Base-by-base conservation (phyloP, 768 basidiomycete genomes). In the Agrocybe praecox region DNA sequence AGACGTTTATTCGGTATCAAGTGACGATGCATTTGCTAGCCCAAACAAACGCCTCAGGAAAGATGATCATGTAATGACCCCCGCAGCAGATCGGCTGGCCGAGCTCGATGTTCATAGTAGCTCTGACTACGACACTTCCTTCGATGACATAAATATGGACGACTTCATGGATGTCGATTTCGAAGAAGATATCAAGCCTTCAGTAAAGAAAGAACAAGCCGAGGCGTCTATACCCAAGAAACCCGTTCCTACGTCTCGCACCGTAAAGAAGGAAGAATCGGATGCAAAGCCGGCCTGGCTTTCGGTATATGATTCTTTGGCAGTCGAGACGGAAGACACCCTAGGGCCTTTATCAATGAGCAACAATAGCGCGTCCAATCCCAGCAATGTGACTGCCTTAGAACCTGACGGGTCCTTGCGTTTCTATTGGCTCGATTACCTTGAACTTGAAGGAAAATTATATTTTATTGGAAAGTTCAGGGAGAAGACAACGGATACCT, bases 381-480 rank as follows among this genome's bases (percentile, higher is more conserved):
- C 78, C 48, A 67, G 65, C 67, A 67, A 78, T 19, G 61, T 86
- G 7, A 81, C 82, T 42, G 88, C 88, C 0, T 79, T 95, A 2
- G 93, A 98, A 66, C 74, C 83, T 4, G 94, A 97, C 61, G 94
- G 93, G 1, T 90, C 87, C 2, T 74, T 98, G 14, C 83, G 83
- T 23, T 95, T 99, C 78, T 99, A 89, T 77, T 99, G 97, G 97
- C 78, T 98, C 19, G 97, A 99, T 67, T 94, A 94, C 65, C 84
- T 96, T 32, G 94, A 98, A 68, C 81, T 84, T 47, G 84, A 90
- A 15, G 96, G 95, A 15, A 85, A 83, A 57, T 76, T 99, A 3
- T 89, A 93, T 68, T 89, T 99, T 61, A 84, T 92, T 44, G 97
- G 97, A 7, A 98, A 98, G 73, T 82, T 95, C 43, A 85, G 89